Conservation (phyloP, 257 asterid genomes). For the Solanum rostratum region DNA sequence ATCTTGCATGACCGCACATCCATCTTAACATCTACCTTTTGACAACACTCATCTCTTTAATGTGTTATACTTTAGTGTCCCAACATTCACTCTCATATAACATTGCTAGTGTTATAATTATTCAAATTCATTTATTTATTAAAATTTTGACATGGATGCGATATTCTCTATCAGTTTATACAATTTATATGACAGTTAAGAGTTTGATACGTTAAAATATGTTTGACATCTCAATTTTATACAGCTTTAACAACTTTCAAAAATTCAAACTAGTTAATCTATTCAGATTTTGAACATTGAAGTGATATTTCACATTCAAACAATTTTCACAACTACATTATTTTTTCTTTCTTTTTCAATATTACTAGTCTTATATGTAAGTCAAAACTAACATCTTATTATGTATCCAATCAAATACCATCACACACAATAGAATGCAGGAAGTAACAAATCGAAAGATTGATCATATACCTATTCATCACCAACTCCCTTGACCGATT, state of each 20-base stretch:
- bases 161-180: neutral
- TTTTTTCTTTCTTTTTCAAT: neutral
- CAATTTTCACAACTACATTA: neutral
- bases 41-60: neutral
- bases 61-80: neutral
- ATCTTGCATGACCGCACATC: neutral
- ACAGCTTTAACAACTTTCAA: neutral
- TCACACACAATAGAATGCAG: neutral
- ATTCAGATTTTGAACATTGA: neutral
- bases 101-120: neutral
- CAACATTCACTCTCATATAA: neutral
- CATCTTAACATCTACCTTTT: neutral
- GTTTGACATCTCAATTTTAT: neutral
- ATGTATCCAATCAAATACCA: neutral
- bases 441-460: neutral
- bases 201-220: neutral
- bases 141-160: neutral
- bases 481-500: slow-evolving; percentile 76
- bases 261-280: neutral
- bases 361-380: neutral
- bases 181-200: neutral
- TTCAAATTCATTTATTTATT: neutral
- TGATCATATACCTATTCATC: slow-evolving; percentile 63
- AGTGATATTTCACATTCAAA: neutral
- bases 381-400: neutral